Base-by-base conservation (phyloP, 805 yeast species). In the Starmerella vaccinii region DNA sequence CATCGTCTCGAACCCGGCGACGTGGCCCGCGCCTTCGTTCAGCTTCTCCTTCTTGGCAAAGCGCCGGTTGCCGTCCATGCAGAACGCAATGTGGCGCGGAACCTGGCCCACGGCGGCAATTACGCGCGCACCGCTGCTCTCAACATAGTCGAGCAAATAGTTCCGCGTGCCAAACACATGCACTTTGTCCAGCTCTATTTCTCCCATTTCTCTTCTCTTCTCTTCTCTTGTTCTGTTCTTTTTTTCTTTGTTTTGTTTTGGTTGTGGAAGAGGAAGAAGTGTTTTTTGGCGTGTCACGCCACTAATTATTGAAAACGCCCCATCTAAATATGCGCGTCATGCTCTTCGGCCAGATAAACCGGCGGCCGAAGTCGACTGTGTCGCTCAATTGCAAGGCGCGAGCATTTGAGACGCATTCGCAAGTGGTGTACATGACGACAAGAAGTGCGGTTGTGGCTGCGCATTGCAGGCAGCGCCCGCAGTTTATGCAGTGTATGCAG, bases 61-160 rank as follows among this genome's bases (percentile, higher is more conserved):
- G 49, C 97, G 74, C 57, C 98, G 75, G 68, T 92, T 92, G 8
- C 98, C 98, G 66, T 92, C 98, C 97, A 92, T 92, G 49, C 94
- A 84, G 61, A 92, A 80, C 0, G 95, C 98, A 38, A 92, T 75
- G 67, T 92, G 98, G 50, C 75, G 73, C 1, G 98, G 98, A 2
- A 84, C 77, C 1, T 85, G 85, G n/a, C 55, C 57, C 12, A 18
- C 18, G 10, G 33, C 18, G 9, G 24, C 21, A 5, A 54, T 2
- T 5, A 32, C 44, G 7, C 30, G 43, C n/a, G 55, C 57, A 13
- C 37, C 49, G n/a, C 18, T 2, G 33, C 26, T 24, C 22, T 46
- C 51, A 3, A 29, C 13, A 4, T 24, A 21, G 24, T 49, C 43
- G 21, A 18, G 5, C 21, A 49, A 12, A 23, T 35, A 46, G n/a